Conservation (phyloP, 306 rosid species). For the Citrullus colocynthis region DNA sequence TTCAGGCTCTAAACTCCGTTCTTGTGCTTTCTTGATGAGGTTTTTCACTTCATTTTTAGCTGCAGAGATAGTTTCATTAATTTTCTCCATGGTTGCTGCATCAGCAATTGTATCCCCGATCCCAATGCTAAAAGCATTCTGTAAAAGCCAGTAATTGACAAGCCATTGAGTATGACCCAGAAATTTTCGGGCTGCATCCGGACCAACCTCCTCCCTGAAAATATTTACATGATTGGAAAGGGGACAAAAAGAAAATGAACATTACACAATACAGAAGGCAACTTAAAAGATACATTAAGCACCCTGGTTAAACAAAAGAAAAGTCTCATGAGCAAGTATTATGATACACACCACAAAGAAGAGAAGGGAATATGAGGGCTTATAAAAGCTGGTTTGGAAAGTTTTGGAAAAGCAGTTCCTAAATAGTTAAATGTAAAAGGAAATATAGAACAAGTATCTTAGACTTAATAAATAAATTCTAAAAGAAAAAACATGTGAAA, state of each 20-base stretch:
- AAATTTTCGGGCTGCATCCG: slow-evolving; percentile 97
- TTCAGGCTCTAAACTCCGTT: slow-evolving; percentile 76
- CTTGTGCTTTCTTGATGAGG: slow-evolving; percentile 77
- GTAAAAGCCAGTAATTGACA: slow-evolving; percentile 96
- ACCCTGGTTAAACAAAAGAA: neutral
- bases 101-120: slow-evolving; percentile 99
- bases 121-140: slow-evolving; percentile 92
- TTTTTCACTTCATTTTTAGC: slow-evolving; percentile 88
- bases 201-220: slow-evolving; percentile 98
- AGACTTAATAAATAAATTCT: neutral
- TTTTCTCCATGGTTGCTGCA: slow-evolving; percentile 83
- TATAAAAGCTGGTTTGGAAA: neutral
- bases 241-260: neutral
- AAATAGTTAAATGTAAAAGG: neutral
- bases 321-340: neutral
- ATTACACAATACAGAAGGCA: neutral
- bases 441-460: neutral
- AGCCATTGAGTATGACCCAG: slow-evolving; percentile 99
- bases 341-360: neutral
- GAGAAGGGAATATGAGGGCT: neutral
- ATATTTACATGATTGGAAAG: slow-evolving; percentile 8
- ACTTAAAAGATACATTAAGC: neutral
- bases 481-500: neutral
- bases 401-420: neutral
- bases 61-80: slow-evolving; percentile 70